Base-by-base conservation (phyloP, 2,329 filamentous ascomycete species). In the Penicillium brevicompactum region DNA sequence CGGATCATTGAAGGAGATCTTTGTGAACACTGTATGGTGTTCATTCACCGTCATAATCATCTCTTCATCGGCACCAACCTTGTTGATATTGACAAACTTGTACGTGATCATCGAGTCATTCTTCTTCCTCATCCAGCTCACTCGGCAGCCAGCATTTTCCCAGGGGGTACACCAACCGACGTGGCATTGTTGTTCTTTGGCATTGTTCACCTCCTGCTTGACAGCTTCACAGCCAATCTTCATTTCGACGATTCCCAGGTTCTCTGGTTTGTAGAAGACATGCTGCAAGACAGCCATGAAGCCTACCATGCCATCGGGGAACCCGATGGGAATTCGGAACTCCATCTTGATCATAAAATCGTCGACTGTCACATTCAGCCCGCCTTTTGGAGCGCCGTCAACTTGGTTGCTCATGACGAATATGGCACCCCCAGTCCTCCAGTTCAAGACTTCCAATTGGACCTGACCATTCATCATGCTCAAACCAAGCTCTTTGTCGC, bases 101-200 rank as follows among this genome's bases (percentile, higher is more conserved):
- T 31, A 50, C 16, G 27, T 50, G 13, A 54, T 4, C 4, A n/a
- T 10, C 4, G 18, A 40, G 2, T 18, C 21, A 4, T 38, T 13
- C 4, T 45, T 31, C 10, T 31, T 16, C 16, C 38, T 54, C 31
- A 45, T 54, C 46, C 46, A 50, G 31, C 11, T 54, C 8, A 54
- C 51, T 22, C 40, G 46, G 16, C 46, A 54, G 10, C 46, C 32
- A 8, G 8, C 24, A 7, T 10, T 40, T 1, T 44, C 24, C 40
- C 46, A 44, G 4, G 24, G 40, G n/a, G 13, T 9, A 8, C 46
- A 38, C 51, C 51, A 54, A 22, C 49, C 37, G n/a, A 45, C 42
- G 13, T 43, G 14, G 13, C 43, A 18, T 2, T 8, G 6, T 1
- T 21, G 6, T 8, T 31, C 30, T 5, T 54, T 32, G 3, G 32